A percentile compares a stretch with the other conserved stretches of the same genome.
These are phyloP conservation scores for Globisporangium nagaii DNA, from an alignment of 352 stramenopile species.

Conservation along the genomic window DNA sequence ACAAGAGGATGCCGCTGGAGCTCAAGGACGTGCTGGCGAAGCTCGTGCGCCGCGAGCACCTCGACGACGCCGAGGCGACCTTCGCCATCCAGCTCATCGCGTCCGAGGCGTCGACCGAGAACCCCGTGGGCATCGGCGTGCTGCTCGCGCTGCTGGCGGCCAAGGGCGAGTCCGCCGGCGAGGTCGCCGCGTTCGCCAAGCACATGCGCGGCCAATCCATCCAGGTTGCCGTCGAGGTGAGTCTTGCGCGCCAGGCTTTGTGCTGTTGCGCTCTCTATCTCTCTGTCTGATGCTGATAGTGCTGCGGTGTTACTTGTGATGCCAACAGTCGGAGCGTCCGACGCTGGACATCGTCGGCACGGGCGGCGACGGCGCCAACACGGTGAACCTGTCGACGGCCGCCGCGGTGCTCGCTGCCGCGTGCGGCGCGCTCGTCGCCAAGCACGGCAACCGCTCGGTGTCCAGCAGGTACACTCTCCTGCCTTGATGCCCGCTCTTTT, in stretches of 20 bases:
- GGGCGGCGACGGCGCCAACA: constrained; percentile 97
- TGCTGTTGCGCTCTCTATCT: background rate
- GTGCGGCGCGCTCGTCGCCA: constrained; percentile 92
- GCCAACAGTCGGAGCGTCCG: constrained; percentile 42
- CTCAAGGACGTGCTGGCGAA: constrained; percentile 74
- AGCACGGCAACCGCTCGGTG: constrained; percentile 97
- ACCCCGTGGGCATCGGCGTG: constrained; percentile 81
- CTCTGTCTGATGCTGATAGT: background rate
- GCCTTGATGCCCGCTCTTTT: background rate
- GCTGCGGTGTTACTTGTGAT: background rate
- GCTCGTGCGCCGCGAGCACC: constrained; percentile 60
- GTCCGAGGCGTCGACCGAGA: constrained; percentile 49
- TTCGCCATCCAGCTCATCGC: constrained; percentile 71
- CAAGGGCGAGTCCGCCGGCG: constrained; percentile 92
- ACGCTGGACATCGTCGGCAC: constrained; percentile 99
- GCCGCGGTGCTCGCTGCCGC: constrained; percentile 93
- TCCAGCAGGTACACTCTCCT: constrained; percentile 85
- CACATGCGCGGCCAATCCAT: constrained; percentile 95
- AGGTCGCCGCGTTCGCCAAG: constrained; percentile 95
- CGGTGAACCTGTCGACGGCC: constrained; percentile 98
- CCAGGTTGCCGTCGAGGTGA: constrained; percentile 54
- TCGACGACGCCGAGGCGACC: constrained; percentile 59
- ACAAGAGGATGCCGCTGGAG: constrained; percentile 32
- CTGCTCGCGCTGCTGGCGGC: constrained; percentile 92
- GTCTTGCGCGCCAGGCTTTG: background rate